Evolutionary conservation across 1,284 basidiomycete species (phyloP).

Genomic region (Tremellales sp.): DNA sequence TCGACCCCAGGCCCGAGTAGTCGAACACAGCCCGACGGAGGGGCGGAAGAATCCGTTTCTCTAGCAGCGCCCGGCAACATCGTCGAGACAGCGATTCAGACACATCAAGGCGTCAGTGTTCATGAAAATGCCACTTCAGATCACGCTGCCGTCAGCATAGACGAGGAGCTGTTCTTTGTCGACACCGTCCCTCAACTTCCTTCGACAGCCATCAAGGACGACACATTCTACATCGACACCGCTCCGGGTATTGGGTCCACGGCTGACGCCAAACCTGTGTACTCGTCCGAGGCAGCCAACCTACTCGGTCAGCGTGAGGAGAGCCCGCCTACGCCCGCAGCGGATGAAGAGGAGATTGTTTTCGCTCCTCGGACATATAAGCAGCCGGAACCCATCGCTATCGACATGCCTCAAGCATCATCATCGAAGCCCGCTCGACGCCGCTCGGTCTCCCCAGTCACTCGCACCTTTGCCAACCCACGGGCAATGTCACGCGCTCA

Average conservation of each 20-base stretch:
- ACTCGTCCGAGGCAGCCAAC: conserved; percentile 12
- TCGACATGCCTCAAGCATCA: conserved; percentile 10
- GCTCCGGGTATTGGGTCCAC: conserved; percentile 4
- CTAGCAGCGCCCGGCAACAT: too few species aligned
- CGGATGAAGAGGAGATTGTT: conserved; percentile 42
- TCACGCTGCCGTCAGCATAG: too few species aligned
- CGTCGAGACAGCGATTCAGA: too few species aligned
- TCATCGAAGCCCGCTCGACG: not conserved
- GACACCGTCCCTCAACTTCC: conserved; percentile 8
- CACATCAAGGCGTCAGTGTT: too few species aligned
- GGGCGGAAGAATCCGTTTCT: too few species aligned
- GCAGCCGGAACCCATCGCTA: conserved; percentile 27
- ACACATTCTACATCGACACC: conserved; percentile 33
- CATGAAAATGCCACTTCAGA: too few species aligned
- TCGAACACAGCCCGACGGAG: too few species aligned
- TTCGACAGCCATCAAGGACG: conserved; percentile 6
- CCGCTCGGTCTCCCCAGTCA: conserved; percentile 2
- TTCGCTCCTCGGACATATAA: conserved; percentile 30
- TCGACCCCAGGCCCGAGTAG: too few species aligned
- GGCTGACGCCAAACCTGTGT: conserved; percentile 12
- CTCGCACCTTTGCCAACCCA: conserved; percentile 9
- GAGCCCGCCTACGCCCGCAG: conserved; percentile 2
- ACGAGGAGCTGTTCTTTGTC: conserved; percentile 14
- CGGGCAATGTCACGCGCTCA: conserved; percentile 2
- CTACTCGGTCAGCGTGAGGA: conserved; percentile 16